phyloP scores from a whole-genome alignment of 495 filamentous ascomycete species.

The Amorphotheca resinae region DNA sequence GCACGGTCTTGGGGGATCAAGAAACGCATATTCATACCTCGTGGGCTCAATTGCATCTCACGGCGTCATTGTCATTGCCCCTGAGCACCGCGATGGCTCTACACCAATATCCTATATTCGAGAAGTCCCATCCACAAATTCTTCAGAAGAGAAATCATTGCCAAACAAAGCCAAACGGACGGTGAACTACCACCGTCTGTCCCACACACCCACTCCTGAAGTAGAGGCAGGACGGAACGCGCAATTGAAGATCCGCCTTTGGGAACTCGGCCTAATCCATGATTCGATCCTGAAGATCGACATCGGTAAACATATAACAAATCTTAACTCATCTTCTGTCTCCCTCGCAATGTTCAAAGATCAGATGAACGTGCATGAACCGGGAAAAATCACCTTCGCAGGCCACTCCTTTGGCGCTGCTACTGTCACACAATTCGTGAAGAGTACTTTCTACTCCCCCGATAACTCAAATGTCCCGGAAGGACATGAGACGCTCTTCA shows the following conservation, averaged over 20 bases:
- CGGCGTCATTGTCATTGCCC: slow-evolving; percentile 61
- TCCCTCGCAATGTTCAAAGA: slow-evolving; percentile 39
- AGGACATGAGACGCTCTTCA: slow-evolving; percentile 33
- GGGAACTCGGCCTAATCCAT: slow-evolving; percentile 55
- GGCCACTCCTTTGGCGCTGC: slow-evolving; percentile 70
- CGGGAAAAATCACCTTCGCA: slow-evolving; percentile 55
- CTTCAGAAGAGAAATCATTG: slow-evolving; percentile 24
- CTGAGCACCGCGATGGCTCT: slow-evolving; percentile 67
- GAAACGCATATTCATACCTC: slow-evolving; percentile 65
- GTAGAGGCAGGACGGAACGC: slow-evolving; percentile 45
- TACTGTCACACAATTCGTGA: slow-evolving; percentile 58
- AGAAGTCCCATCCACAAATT: slow-evolving; percentile 25
- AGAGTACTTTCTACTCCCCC: slow-evolving; percentile 49
- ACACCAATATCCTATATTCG: slow-evolving; percentile 52
- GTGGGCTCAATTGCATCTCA: slow-evolving; percentile 59
- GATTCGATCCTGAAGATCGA: slow-evolving; percentile 53
- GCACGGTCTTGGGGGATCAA: slow-evolving; percentile 62
- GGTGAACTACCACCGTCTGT: slow-evolving; percentile 34
- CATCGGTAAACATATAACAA: slow-evolving; percentile 29
- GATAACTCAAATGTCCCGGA: slow-evolving; percentile 10
- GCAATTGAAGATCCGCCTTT: slow-evolving; percentile 57
- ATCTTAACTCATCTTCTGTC: slow-evolving; percentile 34
- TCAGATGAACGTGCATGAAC: slow-evolving; percentile 49
- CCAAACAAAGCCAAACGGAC: slow-evolving; percentile 22
- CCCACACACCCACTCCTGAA: slow-evolving; percentile 42